phyloP scores from a whole-genome alignment of 2,329 filamentous ascomycete species.

The Colletotrichum brevisporum region DNA sequence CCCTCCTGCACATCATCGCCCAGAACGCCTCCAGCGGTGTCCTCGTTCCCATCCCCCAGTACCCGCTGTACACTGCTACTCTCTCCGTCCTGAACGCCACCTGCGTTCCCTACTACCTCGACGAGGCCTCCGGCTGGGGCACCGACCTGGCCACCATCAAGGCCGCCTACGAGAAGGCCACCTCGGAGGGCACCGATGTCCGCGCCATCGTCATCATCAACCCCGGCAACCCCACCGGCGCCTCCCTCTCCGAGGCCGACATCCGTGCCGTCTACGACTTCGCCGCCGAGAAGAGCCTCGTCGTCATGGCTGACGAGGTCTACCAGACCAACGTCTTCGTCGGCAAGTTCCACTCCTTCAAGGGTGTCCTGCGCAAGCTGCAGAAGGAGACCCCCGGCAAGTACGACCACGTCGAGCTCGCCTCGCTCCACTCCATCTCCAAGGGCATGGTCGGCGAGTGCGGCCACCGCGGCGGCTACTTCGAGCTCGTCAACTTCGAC shows the following conservation, averaged over 20 bases:
- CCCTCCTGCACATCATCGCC: slow-evolving; percentile 91
- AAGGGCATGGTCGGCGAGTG: slow-evolving; percentile 99
- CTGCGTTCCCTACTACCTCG: slow-evolving; percentile 93
- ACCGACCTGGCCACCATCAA: slow-evolving; percentile 87
- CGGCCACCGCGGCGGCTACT: slow-evolving; percentile 97
- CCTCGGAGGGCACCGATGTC: slow-evolving; percentile 84
- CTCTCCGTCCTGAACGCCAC: slow-evolving; percentile 87
- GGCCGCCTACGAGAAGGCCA: slow-evolving; percentile 80
- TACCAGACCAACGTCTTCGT: slow-evolving; percentile 99
- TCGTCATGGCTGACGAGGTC: slow-evolving; percentile 95
- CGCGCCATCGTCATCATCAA: slow-evolving; percentile 98
- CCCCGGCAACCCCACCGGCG: slow-evolving; percentile 96
- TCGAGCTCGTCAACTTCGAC: slow-evolving; percentile 94
- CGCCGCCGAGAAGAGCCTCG: slow-evolving; percentile 86
- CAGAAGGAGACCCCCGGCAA: slow-evolving; percentile 81
- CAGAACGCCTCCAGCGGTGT: slow-evolving; percentile 82
- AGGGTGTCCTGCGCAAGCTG: slow-evolving; percentile 85
- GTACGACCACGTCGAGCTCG: slow-evolving; percentile 90
- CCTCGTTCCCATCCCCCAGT: slow-evolving; percentile 94
- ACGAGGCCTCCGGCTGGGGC: slow-evolving; percentile 89
- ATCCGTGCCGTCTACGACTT: slow-evolving; percentile 89
- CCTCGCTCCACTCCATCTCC: slow-evolving; percentile 91
- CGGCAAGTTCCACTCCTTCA: slow-evolving; percentile 96
- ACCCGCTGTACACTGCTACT: slow-evolving; percentile 96
- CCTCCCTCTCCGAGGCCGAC: slow-evolving; percentile 83